Evolutionary conservation across 2,329 filamentous ascomycete genomes (phyloP).

Genomic region (Aspergillus sp.): DNA sequence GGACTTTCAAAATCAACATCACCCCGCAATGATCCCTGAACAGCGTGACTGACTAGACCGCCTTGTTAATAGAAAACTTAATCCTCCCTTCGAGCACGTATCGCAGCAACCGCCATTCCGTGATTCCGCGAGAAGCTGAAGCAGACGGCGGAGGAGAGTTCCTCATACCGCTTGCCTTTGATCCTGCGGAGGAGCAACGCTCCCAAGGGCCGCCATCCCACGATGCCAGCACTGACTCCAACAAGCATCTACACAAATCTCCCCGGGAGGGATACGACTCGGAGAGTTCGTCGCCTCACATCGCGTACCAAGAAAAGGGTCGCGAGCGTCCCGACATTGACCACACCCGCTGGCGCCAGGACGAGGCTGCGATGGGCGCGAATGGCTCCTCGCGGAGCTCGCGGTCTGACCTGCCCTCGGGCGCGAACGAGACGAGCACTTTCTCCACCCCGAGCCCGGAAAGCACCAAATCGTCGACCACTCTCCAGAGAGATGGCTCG

Average conservation of each 20-base stretch:
- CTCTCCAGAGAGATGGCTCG: slow-evolving; percentile 34
- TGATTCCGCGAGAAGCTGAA: slow-evolving; percentile 58
- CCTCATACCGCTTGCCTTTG: slow-evolving; percentile 73
- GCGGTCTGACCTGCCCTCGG: slow-evolving; percentile 39
- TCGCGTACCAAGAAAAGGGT: slow-evolving; percentile 84
- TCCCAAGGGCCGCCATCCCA: slow-evolving; percentile 44
- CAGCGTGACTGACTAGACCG: not conserved
- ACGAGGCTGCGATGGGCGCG: slow-evolving; percentile 53
- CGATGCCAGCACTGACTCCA: slow-evolving; percentile 34
- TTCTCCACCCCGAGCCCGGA: slow-evolving; percentile 38
- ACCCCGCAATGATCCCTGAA: not conserved
- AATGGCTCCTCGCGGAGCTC: slow-evolving; percentile 50
- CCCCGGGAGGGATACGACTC: slow-evolving; percentile 31
- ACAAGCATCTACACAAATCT: slow-evolving; percentile 31
- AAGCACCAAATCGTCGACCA: slow-evolving; percentile 23
- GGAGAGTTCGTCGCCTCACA: slow-evolving; percentile 71
- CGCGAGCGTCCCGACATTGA: slow-evolving; percentile 58
- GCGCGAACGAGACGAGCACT: slow-evolving; percentile 41
- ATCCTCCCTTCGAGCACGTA: slow-evolving; percentile 75
- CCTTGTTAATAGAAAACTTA: slow-evolving; percentile 52
- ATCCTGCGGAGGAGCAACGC: slow-evolving; percentile 63
- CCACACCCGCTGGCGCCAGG: slow-evolving; percentile 28
- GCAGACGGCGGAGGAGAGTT: slow-evolving; percentile 65
- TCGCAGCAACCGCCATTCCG: slow-evolving; percentile 72
- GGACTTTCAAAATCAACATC: not conserved